phyloP scores from a whole-genome alignment of 768 basidiomycete genomes.

The Mycena amicta region DNA sequence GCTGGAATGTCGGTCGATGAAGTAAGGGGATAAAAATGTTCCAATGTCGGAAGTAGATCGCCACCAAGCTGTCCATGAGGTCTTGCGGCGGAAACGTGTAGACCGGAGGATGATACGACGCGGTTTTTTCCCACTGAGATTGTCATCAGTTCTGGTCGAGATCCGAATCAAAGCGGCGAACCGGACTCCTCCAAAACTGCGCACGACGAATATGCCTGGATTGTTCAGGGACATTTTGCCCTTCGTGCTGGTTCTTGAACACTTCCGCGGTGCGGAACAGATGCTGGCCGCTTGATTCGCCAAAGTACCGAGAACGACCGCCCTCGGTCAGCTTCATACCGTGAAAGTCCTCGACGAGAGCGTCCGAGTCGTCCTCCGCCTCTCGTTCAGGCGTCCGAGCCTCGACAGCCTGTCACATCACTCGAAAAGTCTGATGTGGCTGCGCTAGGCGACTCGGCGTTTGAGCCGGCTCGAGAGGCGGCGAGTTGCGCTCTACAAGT shows the following conservation, averaged over 20 bases:
- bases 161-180: too few relatives aligned
- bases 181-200: constrained; percentile 29
- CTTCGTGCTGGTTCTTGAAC: constrained; percentile 41
- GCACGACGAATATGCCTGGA: constrained; percentile 7
- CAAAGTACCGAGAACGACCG: constrained; percentile 25
- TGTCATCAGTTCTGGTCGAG: too few relatives aligned
- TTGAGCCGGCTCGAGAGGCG: neutral
- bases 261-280: constrained; percentile 37
- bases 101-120: neutral
- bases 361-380: neutral
- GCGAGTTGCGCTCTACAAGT: neutral
- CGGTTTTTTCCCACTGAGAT: constrained; percentile 11
- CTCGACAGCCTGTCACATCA: neutral
- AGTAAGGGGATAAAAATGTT: constrained; percentile 49
- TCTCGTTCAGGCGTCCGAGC: neutral
- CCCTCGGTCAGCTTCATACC: neutral
- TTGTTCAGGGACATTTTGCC: constrained; percentile 1
- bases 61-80: constrained; percentile 43
- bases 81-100: constrained; percentile 35
- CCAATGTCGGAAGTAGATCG: constrained; percentile 48
- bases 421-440: neutral
- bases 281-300: constrained; percentile 32
- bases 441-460: neutral
- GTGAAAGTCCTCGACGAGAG: constrained; percentile 9
- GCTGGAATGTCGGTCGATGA: constrained; percentile 53